These are phyloP conservation scores for Colletotrichum salicis DNA, from an alignment of 2,329 filamentous ascomycete genomes.

Conservation along the genomic window DNA sequence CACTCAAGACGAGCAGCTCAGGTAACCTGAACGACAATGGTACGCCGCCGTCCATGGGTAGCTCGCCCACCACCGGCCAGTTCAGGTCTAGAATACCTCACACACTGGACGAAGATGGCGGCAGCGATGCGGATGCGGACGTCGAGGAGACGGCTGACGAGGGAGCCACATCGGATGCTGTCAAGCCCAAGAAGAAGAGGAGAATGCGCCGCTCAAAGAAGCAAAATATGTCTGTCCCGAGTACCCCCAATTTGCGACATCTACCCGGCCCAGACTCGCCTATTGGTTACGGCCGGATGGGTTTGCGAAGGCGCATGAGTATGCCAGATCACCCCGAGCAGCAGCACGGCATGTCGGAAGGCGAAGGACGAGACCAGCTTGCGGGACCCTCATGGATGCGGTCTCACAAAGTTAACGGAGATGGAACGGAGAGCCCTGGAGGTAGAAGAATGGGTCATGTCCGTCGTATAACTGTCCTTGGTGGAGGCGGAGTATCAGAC, in stretches of 20 bases:
- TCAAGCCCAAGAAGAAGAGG: slow-evolving; percentile 71
- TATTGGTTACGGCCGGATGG: slow-evolving; percentile 57
- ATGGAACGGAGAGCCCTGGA: slow-evolving; percentile 58
- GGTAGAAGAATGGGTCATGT: slow-evolving; percentile 71
- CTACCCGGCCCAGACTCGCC: slow-evolving; percentile 54
- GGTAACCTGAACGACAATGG: slow-evolving; percentile 48
- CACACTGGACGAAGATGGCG: slow-evolving; percentile 62
- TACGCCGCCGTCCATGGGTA: slow-evolving; percentile 52
- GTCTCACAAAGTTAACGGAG: slow-evolving; percentile 49
- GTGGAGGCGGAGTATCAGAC: slow-evolving; percentile 72
- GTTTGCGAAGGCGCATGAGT: slow-evolving; percentile 72
- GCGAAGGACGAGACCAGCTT: slow-evolving; percentile 75
- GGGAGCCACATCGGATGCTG: slow-evolving; percentile 56
- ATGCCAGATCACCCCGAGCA: slow-evolving; percentile 70
- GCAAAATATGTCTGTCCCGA: slow-evolving; percentile 69
- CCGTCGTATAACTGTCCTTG: slow-evolving; percentile 73
- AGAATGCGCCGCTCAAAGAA: slow-evolving; percentile 56
- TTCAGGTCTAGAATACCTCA: slow-evolving; percentile 61
- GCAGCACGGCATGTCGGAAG: slow-evolving; percentile 77
- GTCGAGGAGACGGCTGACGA: slow-evolving; percentile 90
- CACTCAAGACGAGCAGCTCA: slow-evolving; percentile 52
- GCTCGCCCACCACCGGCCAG: slow-evolving; percentile 60
- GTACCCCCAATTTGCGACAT: slow-evolving; percentile 65
- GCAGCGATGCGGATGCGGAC: slow-evolving; percentile 80
- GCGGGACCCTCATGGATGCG: slow-evolving; percentile 67